Conservation (phyloP, 495 filamentous ascomycete genomes). For the Aspergillus nidulans region DNA sequence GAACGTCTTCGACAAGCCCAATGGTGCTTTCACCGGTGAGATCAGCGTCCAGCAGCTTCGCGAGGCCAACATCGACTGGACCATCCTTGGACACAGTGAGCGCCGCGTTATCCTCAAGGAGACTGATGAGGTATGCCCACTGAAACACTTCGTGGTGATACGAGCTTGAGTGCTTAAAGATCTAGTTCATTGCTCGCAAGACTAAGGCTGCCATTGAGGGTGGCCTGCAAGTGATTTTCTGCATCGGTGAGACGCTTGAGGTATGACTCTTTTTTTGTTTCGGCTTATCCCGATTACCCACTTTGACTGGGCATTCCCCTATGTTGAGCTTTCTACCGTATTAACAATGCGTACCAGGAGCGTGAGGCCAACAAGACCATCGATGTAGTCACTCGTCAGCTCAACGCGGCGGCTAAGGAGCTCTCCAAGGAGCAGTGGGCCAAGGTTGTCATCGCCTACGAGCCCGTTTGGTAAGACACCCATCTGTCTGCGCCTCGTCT, state of each 20-base stretch:
- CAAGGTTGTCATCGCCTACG: slow-evolving; percentile 95
- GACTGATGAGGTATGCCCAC: slow-evolving; percentile 56
- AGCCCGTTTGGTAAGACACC: slow-evolving; percentile 79
- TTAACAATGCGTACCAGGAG: slow-evolving; percentile 47
- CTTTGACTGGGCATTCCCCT: slow-evolving; percentile 1
- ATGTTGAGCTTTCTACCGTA: slow-evolving; percentile 1
- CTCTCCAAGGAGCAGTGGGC: slow-evolving; percentile 70
- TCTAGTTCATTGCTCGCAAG: slow-evolving; percentile 79
- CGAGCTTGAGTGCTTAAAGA: slow-evolving; percentile 10
- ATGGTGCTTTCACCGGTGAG: slow-evolving; percentile 96
- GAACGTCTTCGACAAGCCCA: slow-evolving; percentile 95
- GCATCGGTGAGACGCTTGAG: slow-evolving; percentile 91
- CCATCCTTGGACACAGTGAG: slow-evolving; percentile 90
- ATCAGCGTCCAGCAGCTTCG: slow-evolving; percentile 87
- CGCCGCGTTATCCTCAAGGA: slow-evolving; percentile 82
- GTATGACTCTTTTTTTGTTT: slow-evolving; percentile 31
- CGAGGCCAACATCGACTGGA: slow-evolving; percentile 83
- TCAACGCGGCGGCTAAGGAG: slow-evolving; percentile 63
- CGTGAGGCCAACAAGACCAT: slow-evolving; percentile 83
- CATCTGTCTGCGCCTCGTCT: not conserved
- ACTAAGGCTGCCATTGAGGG: slow-evolving; percentile 84
- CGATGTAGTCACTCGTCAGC: slow-evolving; percentile 79
- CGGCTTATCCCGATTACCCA: slow-evolving; percentile 10
- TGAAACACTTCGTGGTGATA: not conserved
- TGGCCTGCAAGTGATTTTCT: slow-evolving; percentile 87